Evolutionary conservation across 2,329 filamentous ascomycete species (phyloP).

Genomic region (Xylariaceae sp.): DNA sequence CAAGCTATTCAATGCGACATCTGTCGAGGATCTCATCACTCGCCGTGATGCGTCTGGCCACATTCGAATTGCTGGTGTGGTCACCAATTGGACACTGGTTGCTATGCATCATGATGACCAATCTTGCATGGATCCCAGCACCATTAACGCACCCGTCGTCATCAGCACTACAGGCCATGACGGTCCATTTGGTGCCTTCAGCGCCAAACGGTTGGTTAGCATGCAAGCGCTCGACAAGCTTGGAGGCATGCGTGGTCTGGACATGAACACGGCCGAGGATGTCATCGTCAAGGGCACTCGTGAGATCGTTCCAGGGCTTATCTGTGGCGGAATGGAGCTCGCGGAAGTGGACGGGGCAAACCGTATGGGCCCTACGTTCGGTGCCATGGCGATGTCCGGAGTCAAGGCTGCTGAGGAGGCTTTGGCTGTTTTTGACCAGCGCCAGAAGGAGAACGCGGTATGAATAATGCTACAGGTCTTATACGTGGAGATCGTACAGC

Average conservation of each 20-base stretch:
- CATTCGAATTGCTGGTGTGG: constrained; percentile 78
- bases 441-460: constrained; percentile 67
- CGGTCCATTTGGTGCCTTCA: constrained; percentile 86
- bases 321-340: constrained; percentile 93
- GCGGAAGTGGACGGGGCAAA: constrained; percentile 88
- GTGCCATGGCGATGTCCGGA: constrained; percentile 81
- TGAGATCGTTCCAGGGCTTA: constrained; percentile 81
- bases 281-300: constrained; percentile 90
- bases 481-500: no score
- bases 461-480: not conserved
- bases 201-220: constrained; percentile 82
- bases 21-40: constrained; percentile 89
- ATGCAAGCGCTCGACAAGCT: constrained; percentile 82
- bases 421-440: constrained; percentile 69
- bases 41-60: constrained; percentile 50
- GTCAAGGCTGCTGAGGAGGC: constrained; percentile 91
- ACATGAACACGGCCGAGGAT: constrained; percentile 90
- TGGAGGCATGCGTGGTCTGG: constrained; percentile 86
- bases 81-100: constrained; percentile 94
- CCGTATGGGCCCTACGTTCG: constrained; percentile 64
- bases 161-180: constrained; percentile 92
- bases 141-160: constrained; percentile 85
- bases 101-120: constrained; percentile 84
- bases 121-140: constrained; percentile 96
- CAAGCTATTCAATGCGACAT: constrained; percentile 94